These are phyloP conservation scores for Neocatenulostroma microsporum DNA, from an alignment of 2,329 filamentous ascomycete species.

Conservation along the genomic window DNA sequence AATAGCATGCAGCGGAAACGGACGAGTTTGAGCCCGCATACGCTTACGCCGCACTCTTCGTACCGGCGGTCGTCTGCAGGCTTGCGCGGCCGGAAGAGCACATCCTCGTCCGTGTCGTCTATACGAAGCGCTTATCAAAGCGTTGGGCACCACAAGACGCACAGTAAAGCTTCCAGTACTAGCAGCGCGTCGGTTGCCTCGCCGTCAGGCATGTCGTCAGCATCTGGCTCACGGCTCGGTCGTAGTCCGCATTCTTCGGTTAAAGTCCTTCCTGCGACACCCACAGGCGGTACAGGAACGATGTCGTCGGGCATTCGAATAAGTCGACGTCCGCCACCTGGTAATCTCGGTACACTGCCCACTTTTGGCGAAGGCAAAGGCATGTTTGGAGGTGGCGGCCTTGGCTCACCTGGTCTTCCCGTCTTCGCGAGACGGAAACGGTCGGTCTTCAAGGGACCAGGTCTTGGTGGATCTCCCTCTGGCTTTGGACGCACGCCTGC, in stretches of 20 bases:
- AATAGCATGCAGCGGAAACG: conserved; percentile 31
- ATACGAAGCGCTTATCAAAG: conserved; percentile 78
- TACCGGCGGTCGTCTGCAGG: conserved; percentile 76
- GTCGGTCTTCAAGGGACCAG: conserved; percentile 73
- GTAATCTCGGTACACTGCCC: conserved; percentile 23
- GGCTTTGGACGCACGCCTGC: conserved; percentile 14
- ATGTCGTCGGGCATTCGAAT: conserved; percentile 85
- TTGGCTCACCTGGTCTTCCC: conserved; percentile 52
- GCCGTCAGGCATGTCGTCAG: conserved; percentile 34
- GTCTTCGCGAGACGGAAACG: conserved; percentile 76
- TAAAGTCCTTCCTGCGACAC: conserved; percentile 90
- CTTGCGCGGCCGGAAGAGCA: conserved; percentile 85
- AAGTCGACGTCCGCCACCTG: conserved; percentile 25
- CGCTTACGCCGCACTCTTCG: conserved; percentile 78
- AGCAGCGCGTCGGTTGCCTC: conserved; percentile 63
- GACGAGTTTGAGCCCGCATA: conserved; percentile 60
- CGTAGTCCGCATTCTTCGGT: conserved; percentile 82
- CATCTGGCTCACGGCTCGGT: conserved; percentile 54
- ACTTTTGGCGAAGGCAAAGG: conserved; percentile 19
- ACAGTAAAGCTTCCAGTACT: conserved; percentile 64
- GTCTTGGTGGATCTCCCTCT: conserved; percentile 43
- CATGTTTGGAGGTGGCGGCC: conserved; percentile 35
- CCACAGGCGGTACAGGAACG: conserved; percentile 50
- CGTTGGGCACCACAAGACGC: conserved; percentile 54
- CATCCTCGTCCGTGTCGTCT: conserved; percentile 88